Percentiles rank a stretch among this genome's conserved stretches.
phyloP scores from a whole-genome alignment of 345 rosid genomes.

The Fremontodendron californicum region DNA sequence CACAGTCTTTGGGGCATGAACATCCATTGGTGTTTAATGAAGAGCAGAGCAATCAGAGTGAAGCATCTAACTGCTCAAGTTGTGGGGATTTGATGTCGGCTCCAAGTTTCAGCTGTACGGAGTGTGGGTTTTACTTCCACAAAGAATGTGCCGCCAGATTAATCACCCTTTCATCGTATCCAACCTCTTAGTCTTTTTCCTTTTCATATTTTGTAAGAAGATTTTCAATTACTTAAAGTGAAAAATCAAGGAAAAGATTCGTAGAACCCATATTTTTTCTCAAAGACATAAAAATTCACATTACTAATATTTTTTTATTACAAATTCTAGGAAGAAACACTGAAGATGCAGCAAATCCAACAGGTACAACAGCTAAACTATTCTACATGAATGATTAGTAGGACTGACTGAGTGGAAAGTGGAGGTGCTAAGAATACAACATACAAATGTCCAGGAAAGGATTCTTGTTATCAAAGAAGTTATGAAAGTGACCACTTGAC shows the following conservation, averaged over 20 bases:
- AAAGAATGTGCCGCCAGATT: no score
- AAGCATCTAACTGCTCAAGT: no score
- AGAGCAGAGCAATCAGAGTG: no score
- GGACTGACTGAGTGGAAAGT: neutral
- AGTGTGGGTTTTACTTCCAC: no score
- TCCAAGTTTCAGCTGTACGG: no score
- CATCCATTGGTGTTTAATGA: no score
- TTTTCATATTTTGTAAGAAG: neutral
- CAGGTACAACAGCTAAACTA: no score
- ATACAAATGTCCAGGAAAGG: neutral
- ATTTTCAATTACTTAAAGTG: neutral
- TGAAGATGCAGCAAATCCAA: neutral
- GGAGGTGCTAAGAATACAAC: neutral
- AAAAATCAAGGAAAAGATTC: neutral
- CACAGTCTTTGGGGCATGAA: no score
- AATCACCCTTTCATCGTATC: no score
- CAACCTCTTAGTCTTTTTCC: no score
- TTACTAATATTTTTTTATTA: neutral
- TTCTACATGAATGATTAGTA: neutral
- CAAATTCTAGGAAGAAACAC: neutral
- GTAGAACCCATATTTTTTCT: neutral
- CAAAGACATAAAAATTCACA: no score
- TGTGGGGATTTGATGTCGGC: no score
- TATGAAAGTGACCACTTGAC: neutral
- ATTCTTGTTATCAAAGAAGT: neutral